Conservation (phyloP, 2,329 filamentous ascomycete genomes). For the Fusarium staphyleae region DNA sequence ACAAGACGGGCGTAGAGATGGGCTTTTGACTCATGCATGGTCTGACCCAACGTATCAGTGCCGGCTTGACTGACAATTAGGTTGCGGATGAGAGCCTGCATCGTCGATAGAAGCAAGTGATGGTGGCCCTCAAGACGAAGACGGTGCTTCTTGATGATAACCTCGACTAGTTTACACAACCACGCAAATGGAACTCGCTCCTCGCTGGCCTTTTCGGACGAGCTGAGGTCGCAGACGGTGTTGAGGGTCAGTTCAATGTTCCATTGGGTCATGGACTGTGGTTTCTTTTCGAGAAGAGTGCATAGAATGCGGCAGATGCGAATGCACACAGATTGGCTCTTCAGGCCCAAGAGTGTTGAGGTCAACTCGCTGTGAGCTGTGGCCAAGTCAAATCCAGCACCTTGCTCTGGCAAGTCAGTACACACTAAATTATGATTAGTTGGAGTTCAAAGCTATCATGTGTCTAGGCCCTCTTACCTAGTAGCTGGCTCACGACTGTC, state of each 20-base stretch:
- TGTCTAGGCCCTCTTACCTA: constrained; percentile 42
- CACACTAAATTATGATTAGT: constrained; percentile 39
- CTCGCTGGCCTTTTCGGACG: constrained; percentile 35
- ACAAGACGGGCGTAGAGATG: constrained; percentile 62
- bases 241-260: constrained; percentile 62
- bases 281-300: constrained; percentile 58
- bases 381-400: constrained; percentile 49
- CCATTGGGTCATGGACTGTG: constrained; percentile 62
- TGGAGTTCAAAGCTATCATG: background rate
- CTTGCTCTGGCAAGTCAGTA: constrained; percentile 40
- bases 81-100: constrained; percentile 63
- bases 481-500: constrained; percentile 50
- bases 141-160: constrained; percentile 65
- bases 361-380: constrained; percentile 52
- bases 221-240: constrained; percentile 50
- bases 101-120: constrained; percentile 61
- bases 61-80: constrained; percentile 52
- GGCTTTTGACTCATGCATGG: constrained; percentile 54
- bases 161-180: constrained; percentile 62
- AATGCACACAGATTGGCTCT: constrained; percentile 44
- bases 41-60: constrained; percentile 27
- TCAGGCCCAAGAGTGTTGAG: constrained; percentile 44
- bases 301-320: constrained; percentile 52
- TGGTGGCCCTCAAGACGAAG: constrained; percentile 68
- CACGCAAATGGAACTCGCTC: constrained; percentile 52